These are phyloP conservation scores for Triticum urartu DNA, from an alignment of 176 grass and related monocot genomes.

Conservation along the genomic window DNA sequence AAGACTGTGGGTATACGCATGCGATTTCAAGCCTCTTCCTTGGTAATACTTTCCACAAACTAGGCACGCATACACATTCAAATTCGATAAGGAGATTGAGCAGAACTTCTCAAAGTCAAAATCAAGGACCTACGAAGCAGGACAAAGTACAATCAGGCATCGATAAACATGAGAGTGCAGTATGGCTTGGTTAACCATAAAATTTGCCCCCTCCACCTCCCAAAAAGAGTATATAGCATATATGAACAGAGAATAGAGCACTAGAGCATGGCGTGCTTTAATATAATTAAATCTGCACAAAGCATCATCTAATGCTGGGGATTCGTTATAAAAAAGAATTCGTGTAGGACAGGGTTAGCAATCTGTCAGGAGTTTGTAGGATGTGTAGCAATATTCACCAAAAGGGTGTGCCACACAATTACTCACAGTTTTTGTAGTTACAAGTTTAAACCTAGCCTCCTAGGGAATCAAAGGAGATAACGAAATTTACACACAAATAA, in stretches of 20 bases:
- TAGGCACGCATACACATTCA: conserved; percentile 97
- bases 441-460: neutral
- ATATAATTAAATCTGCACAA: neutral
- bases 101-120: conserved; percentile 99
- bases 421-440: neutral
- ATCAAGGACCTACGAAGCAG: conserved; percentile 78
- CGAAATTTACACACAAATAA: no score
- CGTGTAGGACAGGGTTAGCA: neutral
- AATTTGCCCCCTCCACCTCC: neutral
- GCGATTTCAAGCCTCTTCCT: conserved; percentile 97
- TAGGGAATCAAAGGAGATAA: neutral
- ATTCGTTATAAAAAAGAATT: neutral
- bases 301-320: neutral
- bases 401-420: neutral
- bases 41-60: conserved; percentile 99
- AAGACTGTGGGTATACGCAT: conserved; percentile 97
- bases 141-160: neutral
- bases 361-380: neutral
- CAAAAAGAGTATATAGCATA: neutral
- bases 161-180: neutral
- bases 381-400: neutral
- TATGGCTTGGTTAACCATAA: neutral
- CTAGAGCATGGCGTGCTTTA: neutral
- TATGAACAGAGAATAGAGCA: neutral
- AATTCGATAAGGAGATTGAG: conserved; percentile 94